phyloP scores from a whole-genome alignment of 371 early-diverging fungal genomes.

The Polyrhizophydium stewartii region DNA sequence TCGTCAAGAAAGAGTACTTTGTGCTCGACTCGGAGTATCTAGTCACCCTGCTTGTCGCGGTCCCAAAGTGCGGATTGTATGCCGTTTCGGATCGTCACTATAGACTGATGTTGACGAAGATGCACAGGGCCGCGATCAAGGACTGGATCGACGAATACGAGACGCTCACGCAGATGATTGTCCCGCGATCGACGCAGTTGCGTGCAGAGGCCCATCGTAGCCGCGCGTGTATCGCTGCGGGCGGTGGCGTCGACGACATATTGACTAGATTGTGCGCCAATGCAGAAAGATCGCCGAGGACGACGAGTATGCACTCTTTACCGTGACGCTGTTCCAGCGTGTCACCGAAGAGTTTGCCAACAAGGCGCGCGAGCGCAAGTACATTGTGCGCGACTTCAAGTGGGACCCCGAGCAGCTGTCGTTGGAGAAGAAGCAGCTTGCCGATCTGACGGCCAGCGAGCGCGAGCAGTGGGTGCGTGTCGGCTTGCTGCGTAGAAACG shows the following conservation, averaged over 20 bases:
- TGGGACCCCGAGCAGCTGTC: slow-evolving; percentile 76
- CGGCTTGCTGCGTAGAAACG: background rate
- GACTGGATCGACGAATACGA: slow-evolving; percentile 88
- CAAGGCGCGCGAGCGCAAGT: slow-evolving; percentile 85
- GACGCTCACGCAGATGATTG: slow-evolving; percentile 85
- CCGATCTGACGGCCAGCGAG: slow-evolving; percentile 67
- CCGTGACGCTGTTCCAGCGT: slow-evolving; percentile 86
- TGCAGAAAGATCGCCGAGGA: slow-evolving; percentile 82
- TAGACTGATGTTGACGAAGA: background rate
- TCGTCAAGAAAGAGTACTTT: slow-evolving; percentile 88
- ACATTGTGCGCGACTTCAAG: slow-evolving; percentile 89
- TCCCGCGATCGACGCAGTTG: slow-evolving; percentile 78
- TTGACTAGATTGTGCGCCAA: background rate
- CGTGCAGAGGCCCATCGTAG: background rate
- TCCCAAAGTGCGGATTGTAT: slow-evolving; percentile 80
- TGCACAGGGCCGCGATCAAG: slow-evolving; percentile 55
- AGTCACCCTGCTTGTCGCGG: slow-evolving; percentile 89
- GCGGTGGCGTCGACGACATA: background rate
- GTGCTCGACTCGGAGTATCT: slow-evolving; percentile 91
- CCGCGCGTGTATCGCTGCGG: background rate
- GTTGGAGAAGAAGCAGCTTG: slow-evolving; percentile 67
- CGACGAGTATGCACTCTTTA: slow-evolving; percentile 86
- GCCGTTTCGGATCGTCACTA: background rate
- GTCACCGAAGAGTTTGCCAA: slow-evolving; percentile 82
- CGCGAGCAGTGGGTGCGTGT: slow-evolving; percentile 68